These are phyloP conservation scores for Xenoacremonium recifei DNA, from an alignment of 2,329 filamentous ascomycete species.

Conservation along the genomic window DNA sequence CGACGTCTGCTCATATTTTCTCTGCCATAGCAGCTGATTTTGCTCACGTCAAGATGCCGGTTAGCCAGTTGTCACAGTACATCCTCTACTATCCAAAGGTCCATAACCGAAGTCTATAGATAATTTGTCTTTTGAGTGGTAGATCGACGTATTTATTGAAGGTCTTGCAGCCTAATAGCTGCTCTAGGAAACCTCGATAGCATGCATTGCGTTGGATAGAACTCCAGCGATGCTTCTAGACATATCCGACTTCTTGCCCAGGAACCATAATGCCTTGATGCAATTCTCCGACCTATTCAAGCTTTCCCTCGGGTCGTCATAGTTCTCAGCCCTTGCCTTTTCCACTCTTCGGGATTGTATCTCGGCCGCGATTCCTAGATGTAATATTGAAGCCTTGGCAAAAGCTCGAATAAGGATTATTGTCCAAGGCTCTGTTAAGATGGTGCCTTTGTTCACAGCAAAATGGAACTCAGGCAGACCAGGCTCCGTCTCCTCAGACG, in stretches of 20 bases:
- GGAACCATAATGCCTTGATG: constrained; percentile 50
- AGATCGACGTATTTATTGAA: too few relatives aligned
- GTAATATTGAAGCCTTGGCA: constrained; percentile 39
- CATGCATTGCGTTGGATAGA: too few relatives aligned
- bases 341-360: constrained; percentile 17
- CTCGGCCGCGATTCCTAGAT: constrained; percentile 32
- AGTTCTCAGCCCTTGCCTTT: constrained; percentile 19
- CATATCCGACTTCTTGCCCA: constrained; percentile 55
- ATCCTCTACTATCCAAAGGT: too few relatives aligned
- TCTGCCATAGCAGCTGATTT: too few relatives aligned
- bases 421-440: constrained; percentile 60
- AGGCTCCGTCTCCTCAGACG: constrained; percentile 10
- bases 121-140: too few relatives aligned
- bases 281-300: constrained; percentile 45
- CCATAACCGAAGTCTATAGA: too few relatives aligned
- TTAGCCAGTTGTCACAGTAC: too few relatives aligned
- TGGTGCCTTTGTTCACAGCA: constrained; percentile 50
- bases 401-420: constrained; percentile 52
- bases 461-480: constrained; percentile 45
- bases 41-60: too few relatives aligned
- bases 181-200: too few relatives aligned
- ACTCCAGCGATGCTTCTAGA: constrained; percentile 23
- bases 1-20: too few relatives aligned
- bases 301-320: constrained; percentile 24
- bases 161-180: too few relatives aligned